phyloP scores from a whole-genome alignment of 208 protist species.

The Strigomonas galati region DNA sequence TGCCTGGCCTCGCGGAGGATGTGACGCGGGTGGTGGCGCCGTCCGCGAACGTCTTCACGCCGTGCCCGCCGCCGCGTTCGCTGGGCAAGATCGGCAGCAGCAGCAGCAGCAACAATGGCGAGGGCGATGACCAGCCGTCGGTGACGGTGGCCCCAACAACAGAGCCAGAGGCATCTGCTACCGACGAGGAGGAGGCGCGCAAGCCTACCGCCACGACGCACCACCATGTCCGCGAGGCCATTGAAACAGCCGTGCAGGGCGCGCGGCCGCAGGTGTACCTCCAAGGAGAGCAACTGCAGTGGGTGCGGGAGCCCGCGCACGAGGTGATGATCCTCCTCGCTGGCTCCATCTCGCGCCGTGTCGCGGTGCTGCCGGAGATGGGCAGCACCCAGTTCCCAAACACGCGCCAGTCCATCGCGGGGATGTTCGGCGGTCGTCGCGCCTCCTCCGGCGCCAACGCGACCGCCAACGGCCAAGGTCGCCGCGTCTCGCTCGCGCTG shows the following conservation, averaged over 20 bases:
- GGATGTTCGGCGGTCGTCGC: neutral
- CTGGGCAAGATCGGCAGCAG: neutral
- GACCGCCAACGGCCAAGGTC: no score
- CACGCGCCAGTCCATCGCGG: neutral
- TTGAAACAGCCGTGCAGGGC: neutral
- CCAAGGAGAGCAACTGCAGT: slow-evolving; percentile 59
- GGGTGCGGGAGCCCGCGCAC: slow-evolving; percentile 52
- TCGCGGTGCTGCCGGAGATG: slow-evolving; percentile 16
- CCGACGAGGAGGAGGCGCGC: neutral
- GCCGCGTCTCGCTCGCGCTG: neutral
- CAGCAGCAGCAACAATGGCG: neutral
- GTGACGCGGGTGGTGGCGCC: neutral
- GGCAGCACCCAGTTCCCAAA: slow-evolving; percentile 1
- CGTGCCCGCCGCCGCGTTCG: neutral
- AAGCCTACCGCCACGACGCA: slow-evolving; percentile 3
- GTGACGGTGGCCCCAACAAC: neutral
- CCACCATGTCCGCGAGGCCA: slow-evolving; percentile 2
- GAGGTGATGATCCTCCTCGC: slow-evolving; percentile 62
- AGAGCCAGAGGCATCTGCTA: neutral
- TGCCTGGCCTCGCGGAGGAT: slow-evolving; percentile 19
- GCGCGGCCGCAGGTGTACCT: slow-evolving; percentile 28
- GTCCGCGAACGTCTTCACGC: neutral
- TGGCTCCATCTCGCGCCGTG: slow-evolving; percentile 30
- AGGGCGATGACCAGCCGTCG: no score
- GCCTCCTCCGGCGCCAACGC: neutral